These are phyloP conservation scores for Castanea sativa DNA, from an alignment of 306 rosid species.

Conservation along the genomic window DNA sequence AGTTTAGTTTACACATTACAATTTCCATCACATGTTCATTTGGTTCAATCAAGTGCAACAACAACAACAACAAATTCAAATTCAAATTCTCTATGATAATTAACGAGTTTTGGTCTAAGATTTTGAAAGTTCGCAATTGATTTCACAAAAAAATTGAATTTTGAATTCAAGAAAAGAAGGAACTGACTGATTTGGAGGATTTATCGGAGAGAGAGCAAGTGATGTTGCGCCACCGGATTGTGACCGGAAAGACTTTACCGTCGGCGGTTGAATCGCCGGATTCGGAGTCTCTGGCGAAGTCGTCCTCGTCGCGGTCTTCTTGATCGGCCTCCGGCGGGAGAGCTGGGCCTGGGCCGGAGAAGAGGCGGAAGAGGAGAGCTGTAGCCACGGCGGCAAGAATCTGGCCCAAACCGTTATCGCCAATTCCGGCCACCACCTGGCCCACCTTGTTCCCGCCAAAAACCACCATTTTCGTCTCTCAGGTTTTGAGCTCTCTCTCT, in stretches of 20 bases:
- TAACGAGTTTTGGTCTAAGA: too few species aligned
- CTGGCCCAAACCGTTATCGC: slow-evolving; percentile 54
- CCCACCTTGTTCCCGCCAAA: too few species aligned
- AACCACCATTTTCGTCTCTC: too few species aligned
- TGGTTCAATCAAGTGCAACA: not conserved
- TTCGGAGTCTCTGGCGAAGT: slow-evolving; percentile 11
- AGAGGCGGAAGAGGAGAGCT: slow-evolving; percentile 64
- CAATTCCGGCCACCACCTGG: too few species aligned
- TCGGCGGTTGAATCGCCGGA: slow-evolving; percentile 19
- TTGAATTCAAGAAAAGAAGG: not conserved
- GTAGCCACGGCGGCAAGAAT: slow-evolving; percentile 65
- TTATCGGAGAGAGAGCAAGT: slow-evolving; percentile 70
- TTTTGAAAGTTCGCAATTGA: too few species aligned
- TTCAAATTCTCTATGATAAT: too few species aligned
- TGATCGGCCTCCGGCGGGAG: slow-evolving; percentile 43
- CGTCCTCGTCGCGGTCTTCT: slow-evolving; percentile 20
- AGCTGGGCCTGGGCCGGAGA: slow-evolving; percentile 74
- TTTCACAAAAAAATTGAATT: not conserved
- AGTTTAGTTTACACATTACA: not conserved
- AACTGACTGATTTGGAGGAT: slow-evolving; percentile 58
- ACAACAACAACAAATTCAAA: not conserved
- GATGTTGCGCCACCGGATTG: slow-evolving; percentile 74
- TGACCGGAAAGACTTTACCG: slow-evolving; percentile 60
- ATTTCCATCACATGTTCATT: not conserved
- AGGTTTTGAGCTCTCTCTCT: too few species aligned